phyloP scores from a whole-genome alignment of 2,329 filamentous ascomycete species.

The Thermochaetoides dissita region DNA sequence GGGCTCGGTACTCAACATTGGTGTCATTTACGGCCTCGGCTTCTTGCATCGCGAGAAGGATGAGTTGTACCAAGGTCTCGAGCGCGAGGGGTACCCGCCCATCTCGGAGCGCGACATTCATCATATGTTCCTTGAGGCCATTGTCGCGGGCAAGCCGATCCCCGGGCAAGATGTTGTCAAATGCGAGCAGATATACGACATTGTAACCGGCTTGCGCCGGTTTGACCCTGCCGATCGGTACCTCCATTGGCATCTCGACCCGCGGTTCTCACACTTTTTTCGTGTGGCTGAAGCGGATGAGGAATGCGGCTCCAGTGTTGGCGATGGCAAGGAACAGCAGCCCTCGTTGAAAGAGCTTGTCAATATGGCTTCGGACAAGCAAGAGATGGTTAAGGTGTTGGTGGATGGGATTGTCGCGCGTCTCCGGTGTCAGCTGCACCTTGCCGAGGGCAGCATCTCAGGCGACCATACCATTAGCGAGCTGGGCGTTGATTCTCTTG shows the following conservation, averaged over 20 bases:
- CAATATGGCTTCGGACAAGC: slow-evolving; percentile 10
- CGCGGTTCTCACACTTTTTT: slow-evolving; percentile 27
- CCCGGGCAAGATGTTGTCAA: neutral
- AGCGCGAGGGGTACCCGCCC: slow-evolving; percentile 30
- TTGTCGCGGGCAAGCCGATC: slow-evolving; percentile 26
- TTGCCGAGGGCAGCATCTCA: slow-evolving; percentile 18
- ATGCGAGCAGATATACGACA: slow-evolving; percentile 17
- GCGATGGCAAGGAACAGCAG: slow-evolving; percentile 12
- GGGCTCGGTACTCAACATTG: slow-evolving; percentile 30
- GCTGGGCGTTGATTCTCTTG: slow-evolving; percentile 28
- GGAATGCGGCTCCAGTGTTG: neutral
- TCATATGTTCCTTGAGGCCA: slow-evolving; percentile 37
- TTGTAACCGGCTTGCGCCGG: slow-evolving; percentile 28
- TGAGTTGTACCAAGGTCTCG: slow-evolving; percentile 25
- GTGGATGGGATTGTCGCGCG: slow-evolving; percentile 16
- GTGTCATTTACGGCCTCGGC: slow-evolving; percentile 31
- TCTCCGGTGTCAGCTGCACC: slow-evolving; percentile 21
- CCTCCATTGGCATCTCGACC: slow-evolving; percentile 30
- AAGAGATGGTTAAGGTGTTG: slow-evolving; percentile 17
- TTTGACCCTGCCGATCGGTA: slow-evolving; percentile 20
- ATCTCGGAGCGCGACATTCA: slow-evolving; percentile 38
- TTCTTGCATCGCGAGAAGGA: slow-evolving; percentile 28
- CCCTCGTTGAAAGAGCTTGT: slow-evolving; percentile 20
- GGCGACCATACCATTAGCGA: slow-evolving; percentile 21
- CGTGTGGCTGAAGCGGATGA: neutral